Evolutionary conservation across 345 rosid genomes (phyloP).

Genomic region (Excoecaria agallocha): DNA sequence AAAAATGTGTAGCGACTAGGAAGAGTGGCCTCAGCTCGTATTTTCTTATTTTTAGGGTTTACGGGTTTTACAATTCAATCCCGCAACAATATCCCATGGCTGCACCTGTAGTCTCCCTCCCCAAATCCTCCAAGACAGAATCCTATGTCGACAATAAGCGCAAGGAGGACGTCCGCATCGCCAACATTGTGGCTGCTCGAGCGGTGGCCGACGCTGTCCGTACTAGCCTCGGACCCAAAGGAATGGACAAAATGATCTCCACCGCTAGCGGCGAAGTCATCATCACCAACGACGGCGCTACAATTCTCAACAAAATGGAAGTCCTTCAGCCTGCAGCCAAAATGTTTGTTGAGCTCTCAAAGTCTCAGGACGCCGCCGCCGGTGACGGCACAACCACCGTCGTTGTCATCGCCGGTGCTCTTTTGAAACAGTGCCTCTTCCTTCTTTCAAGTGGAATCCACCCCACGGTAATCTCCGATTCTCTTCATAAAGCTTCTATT

Average conservation of each 20-base stretch:
- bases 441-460: constrained; percentile 78
- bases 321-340: constrained; percentile 96
- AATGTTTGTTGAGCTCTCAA: constrained; percentile 93
- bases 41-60: neutral
- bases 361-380: constrained; percentile 87
- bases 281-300: constrained; percentile 96
- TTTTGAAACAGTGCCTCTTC: constrained; percentile 63
- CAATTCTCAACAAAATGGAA: constrained; percentile 93
- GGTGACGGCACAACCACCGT: constrained; percentile 98
- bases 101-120: constrained; percentile 30
- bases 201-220: constrained; percentile 66
- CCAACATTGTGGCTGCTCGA: constrained; percentile 54
- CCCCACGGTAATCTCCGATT: constrained; percentile 89
- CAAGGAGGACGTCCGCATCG: constrained; percentile 79
- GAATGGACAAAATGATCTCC: constrained; percentile 98
- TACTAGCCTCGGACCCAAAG: constrained; percentile 90
- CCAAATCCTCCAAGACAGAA: constrained; percentile 69
- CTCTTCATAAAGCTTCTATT: constrained; percentile 67
- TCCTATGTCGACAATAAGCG: constrained; percentile 94
- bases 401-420: constrained; percentile 86
- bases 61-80: neutral
- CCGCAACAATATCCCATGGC: constrained; percentile 29
- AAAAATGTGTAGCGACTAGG: too few species aligned
- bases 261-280: constrained; percentile 29
- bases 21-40: too few species aligned